Evolutionary conservation across 345 rosid species (phyloP).

Genomic region (Microthlaspi erraticum): DNA sequence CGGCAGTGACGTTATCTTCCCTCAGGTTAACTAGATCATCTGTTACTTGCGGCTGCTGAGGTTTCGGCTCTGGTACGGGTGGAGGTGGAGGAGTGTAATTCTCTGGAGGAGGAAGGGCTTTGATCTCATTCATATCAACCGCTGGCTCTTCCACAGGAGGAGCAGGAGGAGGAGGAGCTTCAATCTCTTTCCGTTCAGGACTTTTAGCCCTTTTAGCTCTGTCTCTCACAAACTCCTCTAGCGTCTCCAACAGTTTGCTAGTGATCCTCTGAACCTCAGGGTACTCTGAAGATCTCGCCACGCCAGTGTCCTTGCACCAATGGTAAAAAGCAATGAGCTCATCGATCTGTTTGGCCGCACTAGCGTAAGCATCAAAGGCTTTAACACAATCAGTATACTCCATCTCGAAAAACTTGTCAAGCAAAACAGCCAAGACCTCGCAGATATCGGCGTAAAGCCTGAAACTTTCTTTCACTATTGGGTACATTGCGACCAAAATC

Average conservation of each 20-base stretch:
- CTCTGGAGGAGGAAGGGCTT: constrained; percentile 86
- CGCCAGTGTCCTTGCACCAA: constrained; percentile 82
- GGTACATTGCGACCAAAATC: constrained; percentile 76
- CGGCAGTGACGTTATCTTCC: constrained; percentile 65
- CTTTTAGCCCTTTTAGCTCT: constrained; percentile 76
- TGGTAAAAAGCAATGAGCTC: constrained; percentile 73
- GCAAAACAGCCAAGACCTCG: constrained; percentile 76
- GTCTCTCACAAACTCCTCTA: constrained; percentile 87
- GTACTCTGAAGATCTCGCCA: constrained; percentile 86
- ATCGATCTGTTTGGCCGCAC: constrained; percentile 79
- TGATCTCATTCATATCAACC: constrained; percentile 69
- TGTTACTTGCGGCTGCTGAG: constrained; percentile 52
- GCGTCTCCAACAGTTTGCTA: constrained; percentile 68
- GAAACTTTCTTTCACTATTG: constrained; percentile 80
- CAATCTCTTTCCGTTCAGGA: constrained; percentile 65
- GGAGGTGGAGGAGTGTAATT: constrained; percentile 56
- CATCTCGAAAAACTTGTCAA: constrained; percentile 87
- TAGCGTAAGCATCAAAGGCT: constrained; percentile 75
- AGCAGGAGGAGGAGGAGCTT: constrained; percentile 51
- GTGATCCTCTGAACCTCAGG: constrained; percentile 96
- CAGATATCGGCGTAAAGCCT: constrained; percentile 82
- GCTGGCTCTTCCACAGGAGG: constrained; percentile 51
- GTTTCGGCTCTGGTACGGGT: constrained; percentile 48
- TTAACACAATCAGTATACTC: constrained; percentile 83
- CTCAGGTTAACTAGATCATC: constrained; percentile 84